Base-by-base conservation (phyloP, 805 yeast species). In the Metschnikowia sp. region DNA sequence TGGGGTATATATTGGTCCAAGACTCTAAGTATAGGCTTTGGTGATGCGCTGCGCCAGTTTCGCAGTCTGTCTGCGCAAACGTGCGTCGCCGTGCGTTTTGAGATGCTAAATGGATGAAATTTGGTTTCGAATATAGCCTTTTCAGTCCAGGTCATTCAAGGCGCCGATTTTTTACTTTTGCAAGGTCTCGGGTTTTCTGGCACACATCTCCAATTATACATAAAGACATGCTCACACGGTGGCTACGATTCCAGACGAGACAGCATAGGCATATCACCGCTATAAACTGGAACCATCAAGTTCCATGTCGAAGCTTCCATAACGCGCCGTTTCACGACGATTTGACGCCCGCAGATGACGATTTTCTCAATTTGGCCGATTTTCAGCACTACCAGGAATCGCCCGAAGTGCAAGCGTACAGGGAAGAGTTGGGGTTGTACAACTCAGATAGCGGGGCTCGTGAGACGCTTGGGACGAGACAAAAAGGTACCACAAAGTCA, bases 311-410 rank as follows among this genome's bases (percentile, higher is more conserved):
- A 11, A 15, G 33, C 3, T 37, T 40, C 44, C 54, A 50, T 32
- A 58, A 63, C 13, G 66, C 64, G 3, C 77, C 77, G 10, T 73
- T 73, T 35, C 64, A 62, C 37, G 75, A 70, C 42, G 77, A 72
- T 42, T 59, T 73, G 39, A 56, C 63, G 3, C 59, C 61, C 1
- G 64, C 57, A 5, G 66, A 66, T 35, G 56, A 57, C 13, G 75
- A 70, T n/a, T 64, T 64, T 38, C 67, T 71, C 51, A 65, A 64
- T 15, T 54, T 73, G 29, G 62, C 51, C 31, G 77, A 70, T 45
- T 73, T 73, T 43, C 67, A 69, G 47, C 66, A 69, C 49, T 73
- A 73, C 49, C 47, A 58, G 34, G 73, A 63, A 43, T 53, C 71
- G 1, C 64, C 66, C 8, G 65, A 58, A 28, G 58, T 65, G 22